Conservation (phyloP, 1,284 basidiomycete species). For the Inonotus hispidus region DNA sequence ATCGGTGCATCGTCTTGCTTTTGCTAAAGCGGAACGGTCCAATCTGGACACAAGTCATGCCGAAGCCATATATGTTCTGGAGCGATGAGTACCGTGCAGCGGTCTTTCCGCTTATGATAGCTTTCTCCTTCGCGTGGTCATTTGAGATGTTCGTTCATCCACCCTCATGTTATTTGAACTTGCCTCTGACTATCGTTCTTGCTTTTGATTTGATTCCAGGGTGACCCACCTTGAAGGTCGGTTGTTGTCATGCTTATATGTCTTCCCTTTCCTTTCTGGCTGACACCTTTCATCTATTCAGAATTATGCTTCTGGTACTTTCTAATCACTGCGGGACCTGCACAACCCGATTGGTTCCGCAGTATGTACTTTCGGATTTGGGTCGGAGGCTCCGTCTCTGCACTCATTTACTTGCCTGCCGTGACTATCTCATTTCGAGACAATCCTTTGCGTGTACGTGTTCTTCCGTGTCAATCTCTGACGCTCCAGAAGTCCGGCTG, state of each 20-base stretch:
- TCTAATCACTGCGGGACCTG: constrained; percentile 57
- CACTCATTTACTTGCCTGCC: constrained; percentile 61
- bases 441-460: constrained; percentile 51
- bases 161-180: neutral
- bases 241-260: neutral
- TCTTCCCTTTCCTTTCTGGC: neutral
- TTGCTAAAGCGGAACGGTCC: neutral
- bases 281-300: constrained; percentile 25
- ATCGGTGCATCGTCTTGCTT: neutral
- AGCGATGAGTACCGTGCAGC: constrained; percentile 35
- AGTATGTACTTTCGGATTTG: constrained; percentile 67
- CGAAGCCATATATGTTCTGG: constrained; percentile 61
- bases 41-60: constrained; percentile 42
- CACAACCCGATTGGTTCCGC: constrained; percentile 69
- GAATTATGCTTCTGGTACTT: constrained; percentile 82
- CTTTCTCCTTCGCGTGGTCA: constrained; percentile 60
- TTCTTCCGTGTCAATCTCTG: neutral
- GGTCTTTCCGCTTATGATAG: constrained; percentile 57
- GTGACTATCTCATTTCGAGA: constrained; percentile 55
- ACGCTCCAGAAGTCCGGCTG: neutral
- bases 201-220: constrained; percentile 32
- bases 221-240: constrained; percentile 73
- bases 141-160: constrained; percentile 58
- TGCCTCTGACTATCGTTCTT: neutral
- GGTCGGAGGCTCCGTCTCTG: constrained; percentile 55